Base-by-base conservation (phyloP, 495 filamentous ascomycete species). In the Parachaetomium inaequale region DNA sequence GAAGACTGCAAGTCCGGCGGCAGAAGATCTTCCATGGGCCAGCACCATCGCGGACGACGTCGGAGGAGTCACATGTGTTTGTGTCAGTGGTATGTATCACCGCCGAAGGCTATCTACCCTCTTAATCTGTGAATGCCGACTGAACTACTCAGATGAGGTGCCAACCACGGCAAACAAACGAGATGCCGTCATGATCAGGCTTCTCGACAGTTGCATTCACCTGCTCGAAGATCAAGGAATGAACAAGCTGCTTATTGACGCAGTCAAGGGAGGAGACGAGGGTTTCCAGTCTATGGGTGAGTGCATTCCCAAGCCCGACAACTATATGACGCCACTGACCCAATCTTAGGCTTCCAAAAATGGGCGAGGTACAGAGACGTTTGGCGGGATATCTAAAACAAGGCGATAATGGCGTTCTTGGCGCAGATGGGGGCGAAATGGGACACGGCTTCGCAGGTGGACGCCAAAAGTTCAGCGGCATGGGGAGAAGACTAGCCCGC, bases 61-160 rank as follows among this genome's bases (percentile, higher is more conserved):
- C 54, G 85, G 84, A 19, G 84, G 85, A 21, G 77, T 86, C 31
- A 82, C 83, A 32, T 87, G 85, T 64, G 74, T 87, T 42, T 84
- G 84, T 68, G 81, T 86, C 63, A 71, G 71, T 66, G 79, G 84
- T 82, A 17, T 56, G 69, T 75, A 65, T 7, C 21, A 2, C 23
- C 23, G 12, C 5, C 19, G 14, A 8, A 40, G n/a, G n/a, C n/a
- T n/a, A n/a, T n/a, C 14, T 10, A 8, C 14, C 3, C 34, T 14
- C 14, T 2, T 12, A 3, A 40, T 23, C 3, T 14, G 1, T 15
- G 38, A 14, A 31, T 52, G 45, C 59, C 7, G 19, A 46, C 42
- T 19, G n/a, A 46, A 7, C 42, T 23, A 10, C 28, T 26, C 58
- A 76, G 77, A 75, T 38, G 70, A 69, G 2, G 67, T 74, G 55